Percentiles rank a stretch among this genome's conserved stretches.
These are phyloP conservation scores for Mycogone perniciosa DNA, from an alignment of 2,329 filamentous ascomycete genomes.

Conservation along the genomic window DNA sequence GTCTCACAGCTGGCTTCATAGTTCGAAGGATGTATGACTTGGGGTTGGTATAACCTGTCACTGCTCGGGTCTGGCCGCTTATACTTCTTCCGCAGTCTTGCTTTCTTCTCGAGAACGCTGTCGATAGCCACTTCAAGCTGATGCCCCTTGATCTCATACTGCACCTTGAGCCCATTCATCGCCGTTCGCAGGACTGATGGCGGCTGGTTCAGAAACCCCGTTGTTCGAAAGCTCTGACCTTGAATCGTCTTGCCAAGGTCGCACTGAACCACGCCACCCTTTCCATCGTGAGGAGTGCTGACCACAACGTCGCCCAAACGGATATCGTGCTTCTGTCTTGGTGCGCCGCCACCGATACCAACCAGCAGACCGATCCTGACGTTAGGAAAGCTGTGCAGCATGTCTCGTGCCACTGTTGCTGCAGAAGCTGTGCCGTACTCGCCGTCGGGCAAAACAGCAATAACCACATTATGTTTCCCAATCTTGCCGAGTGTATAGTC, in stretches of 20 bases:
- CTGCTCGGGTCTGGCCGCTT: slow-evolving; percentile 1
- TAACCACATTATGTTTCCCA: slow-evolving; percentile 16
- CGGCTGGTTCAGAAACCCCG: slow-evolving; percentile 15
- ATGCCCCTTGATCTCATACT: slow-evolving; percentile 12
- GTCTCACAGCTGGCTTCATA: slow-evolving; percentile 9
- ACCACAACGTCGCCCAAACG: slow-evolving; percentile 23
- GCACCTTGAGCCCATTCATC: slow-evolving; percentile 2
- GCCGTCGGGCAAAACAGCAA: slow-evolving; percentile 12
- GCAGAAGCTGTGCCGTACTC: slow-evolving; percentile 12
- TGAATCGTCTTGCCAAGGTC: slow-evolving; percentile 20
- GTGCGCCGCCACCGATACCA: slow-evolving; percentile 24
- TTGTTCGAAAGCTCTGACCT: slow-evolving; percentile 11
- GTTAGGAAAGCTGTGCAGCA: slow-evolving; percentile 25
- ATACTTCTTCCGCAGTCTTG: slow-evolving; percentile 12
- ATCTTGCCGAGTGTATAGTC: slow-evolving; percentile 14
- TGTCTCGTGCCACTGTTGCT: slow-evolving; percentile 20
- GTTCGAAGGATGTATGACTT: slow-evolving; percentile 5
- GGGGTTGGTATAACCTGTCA: slow-evolving; percentile 9
- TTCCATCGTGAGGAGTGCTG: neutral
- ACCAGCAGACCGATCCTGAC: slow-evolving; percentile 19
- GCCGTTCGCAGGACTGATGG: slow-evolving; percentile 12
- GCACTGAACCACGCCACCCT: slow-evolving; percentile 19
- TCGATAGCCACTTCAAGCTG: slow-evolving; percentile 7
- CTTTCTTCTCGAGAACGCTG: neutral
- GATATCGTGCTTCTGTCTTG: slow-evolving; percentile 27